These are phyloP conservation scores for Lasiodiplodia sp. DNA, from an alignment of 2,329 filamentous ascomycete species.

Conservation along the genomic window DNA sequence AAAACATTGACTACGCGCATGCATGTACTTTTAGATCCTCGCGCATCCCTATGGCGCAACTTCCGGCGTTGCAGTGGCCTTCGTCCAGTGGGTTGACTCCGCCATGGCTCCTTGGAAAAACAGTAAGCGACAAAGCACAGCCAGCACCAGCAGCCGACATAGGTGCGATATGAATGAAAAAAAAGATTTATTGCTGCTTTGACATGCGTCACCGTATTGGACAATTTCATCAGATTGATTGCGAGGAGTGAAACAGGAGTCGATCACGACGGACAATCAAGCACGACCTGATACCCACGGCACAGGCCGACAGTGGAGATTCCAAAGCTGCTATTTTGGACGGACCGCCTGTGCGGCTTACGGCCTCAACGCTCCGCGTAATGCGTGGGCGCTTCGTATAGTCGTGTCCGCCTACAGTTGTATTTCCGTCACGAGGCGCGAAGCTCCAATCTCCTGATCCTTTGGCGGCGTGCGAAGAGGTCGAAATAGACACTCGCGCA, in stretches of 20 bases:
- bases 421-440: background rate
- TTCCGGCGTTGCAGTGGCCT: conserved; percentile 24
- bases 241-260: conserved; percentile 24
- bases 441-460: conserved; percentile 3
- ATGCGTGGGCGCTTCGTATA: conserved; percentile 1
- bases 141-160: background rate
- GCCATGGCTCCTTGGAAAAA: conserved; percentile 7
- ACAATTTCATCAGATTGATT: conserved; percentile 22
- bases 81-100: conserved; percentile 13
- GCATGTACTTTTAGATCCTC: conserved; percentile 29
- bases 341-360: background rate
- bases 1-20: conserved; percentile 30
- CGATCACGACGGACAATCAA: conserved; percentile 24
- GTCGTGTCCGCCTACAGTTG: background rate
- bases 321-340: conserved; percentile 11
- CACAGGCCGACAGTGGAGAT: conserved; percentile 1
- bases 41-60: conserved; percentile 22
- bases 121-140: conserved; percentile 18
- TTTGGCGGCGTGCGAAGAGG: background rate
- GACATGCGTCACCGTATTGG: conserved; percentile 12
- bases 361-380: background rate
- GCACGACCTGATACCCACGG: conserved; percentile 7
- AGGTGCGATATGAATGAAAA: conserved; percentile 25
- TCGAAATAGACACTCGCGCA: conserved; percentile 4
- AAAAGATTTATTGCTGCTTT: conserved; percentile 17